These are phyloP conservation scores for Colletotrichum tanaceti DNA, from an alignment of 2,329 filamentous ascomycete genomes.

Conservation along the genomic window DNA sequence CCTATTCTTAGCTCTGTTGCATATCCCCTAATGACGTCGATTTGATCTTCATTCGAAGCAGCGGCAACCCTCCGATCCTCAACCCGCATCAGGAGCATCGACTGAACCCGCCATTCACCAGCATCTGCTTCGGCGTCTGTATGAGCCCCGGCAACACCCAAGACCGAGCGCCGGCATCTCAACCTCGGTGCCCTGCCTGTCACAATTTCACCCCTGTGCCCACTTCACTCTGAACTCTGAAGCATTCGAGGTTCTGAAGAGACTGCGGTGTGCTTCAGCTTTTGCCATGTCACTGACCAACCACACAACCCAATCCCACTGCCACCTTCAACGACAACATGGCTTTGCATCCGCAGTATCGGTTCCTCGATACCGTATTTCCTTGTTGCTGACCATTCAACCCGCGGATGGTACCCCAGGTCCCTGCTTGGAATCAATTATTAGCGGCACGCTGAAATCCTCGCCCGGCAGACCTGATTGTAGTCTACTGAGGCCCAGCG, in stretches of 20 bases:
- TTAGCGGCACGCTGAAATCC: conserved; percentile 21
- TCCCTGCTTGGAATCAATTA: conserved; percentile 16
- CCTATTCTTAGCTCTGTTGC: conserved; percentile 19
- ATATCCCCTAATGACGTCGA: neutral
- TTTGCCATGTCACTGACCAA: conserved; percentile 11
- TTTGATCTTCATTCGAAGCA: neutral
- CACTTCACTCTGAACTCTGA: conserved; percentile 21
- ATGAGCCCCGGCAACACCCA: neutral
- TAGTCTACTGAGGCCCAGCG: conserved; percentile 10
- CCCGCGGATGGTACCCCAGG: neutral
- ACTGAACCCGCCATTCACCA: neutral
- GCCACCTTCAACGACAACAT: neutral
- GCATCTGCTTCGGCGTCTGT: neutral
- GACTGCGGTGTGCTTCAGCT: conserved; percentile 26
- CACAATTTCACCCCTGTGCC: conserved; percentile 2
- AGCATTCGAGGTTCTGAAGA: conserved; percentile 12
- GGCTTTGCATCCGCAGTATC: neutral
- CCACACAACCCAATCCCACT: neutral
- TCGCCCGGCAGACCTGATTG: conserved; percentile 7
- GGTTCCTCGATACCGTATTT: neutral
- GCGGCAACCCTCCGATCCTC: neutral
- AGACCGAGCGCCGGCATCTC: neutral
- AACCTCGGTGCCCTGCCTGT: neutral
- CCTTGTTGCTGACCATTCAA: neutral
- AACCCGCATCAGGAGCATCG: neutral